Conservation (phyloP, 2,329 filamentous ascomycete species). For the Bretziella fagacearum region DNA sequence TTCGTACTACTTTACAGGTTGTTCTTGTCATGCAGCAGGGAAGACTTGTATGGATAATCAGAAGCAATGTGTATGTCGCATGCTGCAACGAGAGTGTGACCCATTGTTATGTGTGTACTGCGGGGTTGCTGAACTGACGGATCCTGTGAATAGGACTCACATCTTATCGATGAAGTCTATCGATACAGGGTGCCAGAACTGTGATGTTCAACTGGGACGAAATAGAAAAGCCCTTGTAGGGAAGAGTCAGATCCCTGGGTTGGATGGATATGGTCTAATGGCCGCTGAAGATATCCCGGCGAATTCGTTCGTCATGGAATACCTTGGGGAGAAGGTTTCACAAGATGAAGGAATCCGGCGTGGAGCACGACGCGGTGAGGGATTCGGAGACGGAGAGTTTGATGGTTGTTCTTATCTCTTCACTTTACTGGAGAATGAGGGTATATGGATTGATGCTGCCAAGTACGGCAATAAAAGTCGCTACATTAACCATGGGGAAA, state of each 20-base stretch:
- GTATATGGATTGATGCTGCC: conserved; percentile 56
- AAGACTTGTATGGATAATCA: conserved; percentile 40
- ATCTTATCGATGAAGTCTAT: conserved; percentile 29
- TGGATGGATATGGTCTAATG: conserved; percentile 56
- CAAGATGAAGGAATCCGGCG: conserved; percentile 52
- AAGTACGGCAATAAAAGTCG: conserved; percentile 65
- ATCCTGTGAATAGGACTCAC: conserved; percentile 3
- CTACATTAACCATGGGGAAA: conserved; percentile 61
- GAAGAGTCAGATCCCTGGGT: conserved; percentile 47
- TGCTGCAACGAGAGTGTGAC: conserved; percentile 65
- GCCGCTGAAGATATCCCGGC: conserved; percentile 48
- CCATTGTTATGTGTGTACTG: conserved; percentile 56
- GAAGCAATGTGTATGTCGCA: conserved; percentile 52
- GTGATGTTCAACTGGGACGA: conserved; percentile 49
- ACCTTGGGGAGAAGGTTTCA: conserved; percentile 60
- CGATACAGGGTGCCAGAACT: conserved; percentile 51
- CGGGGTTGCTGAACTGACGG: conserved; percentile 28
- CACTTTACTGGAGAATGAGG: conserved; percentile 40
- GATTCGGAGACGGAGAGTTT: conserved; percentile 35
- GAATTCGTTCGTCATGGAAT: conserved; percentile 65
- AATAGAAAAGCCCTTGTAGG: conserved; percentile 52
- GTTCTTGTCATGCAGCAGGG: conserved; percentile 44
- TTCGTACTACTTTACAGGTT: conserved; percentile 48
- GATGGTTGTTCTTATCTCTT: conserved; percentile 49
- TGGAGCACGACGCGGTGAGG: conserved; percentile 41